Base-by-base conservation (phyloP, 1,284 basidiomycete genomes). In the Sporisorium iseilematis-ciliati region DNA sequence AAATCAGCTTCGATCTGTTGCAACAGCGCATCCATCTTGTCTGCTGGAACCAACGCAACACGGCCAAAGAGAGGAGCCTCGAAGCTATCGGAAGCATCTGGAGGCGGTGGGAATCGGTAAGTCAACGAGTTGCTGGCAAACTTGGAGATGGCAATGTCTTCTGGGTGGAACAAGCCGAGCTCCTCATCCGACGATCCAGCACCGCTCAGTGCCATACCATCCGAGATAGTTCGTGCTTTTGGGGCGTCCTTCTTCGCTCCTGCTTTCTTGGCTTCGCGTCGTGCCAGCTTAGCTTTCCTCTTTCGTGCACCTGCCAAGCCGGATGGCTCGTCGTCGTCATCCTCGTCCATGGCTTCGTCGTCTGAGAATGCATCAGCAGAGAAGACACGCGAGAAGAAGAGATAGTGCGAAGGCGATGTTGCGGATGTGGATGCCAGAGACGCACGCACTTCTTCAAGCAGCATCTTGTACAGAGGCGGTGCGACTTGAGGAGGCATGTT, bases 331-430 rank as follows among this genome's bases (percentile, higher is more conserved):
- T 75, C 79, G 4, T 79, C 77, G 29, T 79, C 78, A 29, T 79
- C 76, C 42, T 75, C 71, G 53, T 70, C 75, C 62, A 78, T 79
- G 20, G 78, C 80, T 35, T 84, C 82, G 57, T 80, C 80, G 50
- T 80, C 76, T 14, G 74, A 78, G 45, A 82, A 76, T 25, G 83
- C 81, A 40, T 79, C 82, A 23, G 78, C 71, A 2, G 75, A 78
- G 51, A 83, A 84, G 18, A 82, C 80, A 23, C 83, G 78, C 31
- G 82, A 80, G 50, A 83, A 82, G 67, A 84, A 79, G 45, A 84
- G 62, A 40, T 65, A 59, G 61, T 82, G 79, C 20, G 73, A 74
- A 5, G 77, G 81, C 14, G 23, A 23, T 7, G 70, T 48, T 0
- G 64, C 49, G 0, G 60, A 60, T 18, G 67, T 58, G 20, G 72